These are phyloP conservation scores for Camellia oleifera DNA, from an alignment of 179 eudicot genomes.

Conservation along the genomic window DNA sequence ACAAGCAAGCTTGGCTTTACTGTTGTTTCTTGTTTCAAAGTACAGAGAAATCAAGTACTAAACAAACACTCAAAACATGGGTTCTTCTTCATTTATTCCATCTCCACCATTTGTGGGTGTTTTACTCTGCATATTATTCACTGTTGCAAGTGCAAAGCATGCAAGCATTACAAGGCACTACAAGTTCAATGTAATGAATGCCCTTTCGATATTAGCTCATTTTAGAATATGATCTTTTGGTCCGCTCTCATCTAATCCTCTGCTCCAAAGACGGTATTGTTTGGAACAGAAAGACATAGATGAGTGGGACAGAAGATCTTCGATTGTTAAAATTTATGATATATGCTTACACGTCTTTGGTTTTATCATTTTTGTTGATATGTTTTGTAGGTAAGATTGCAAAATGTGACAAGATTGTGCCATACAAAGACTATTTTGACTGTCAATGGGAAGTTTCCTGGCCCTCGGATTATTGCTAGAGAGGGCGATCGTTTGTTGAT, in stretches of 20 bases:
- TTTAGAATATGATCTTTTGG: no score
- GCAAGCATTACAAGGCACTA: slow-evolving; percentile 48
- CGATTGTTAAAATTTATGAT: no score
- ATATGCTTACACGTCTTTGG: no score
- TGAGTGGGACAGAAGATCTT: no score
- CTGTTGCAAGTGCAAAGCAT: slow-evolving; percentile 8
- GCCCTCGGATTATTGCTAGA: slow-evolving; percentile 55
- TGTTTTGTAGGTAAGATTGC: slow-evolving; percentile 40
- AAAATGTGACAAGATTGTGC: slow-evolving; percentile 63
- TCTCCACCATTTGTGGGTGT: slow-evolving; percentile 2
- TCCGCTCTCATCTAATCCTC: no score
- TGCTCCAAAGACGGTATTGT: no score
- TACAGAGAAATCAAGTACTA: no score
- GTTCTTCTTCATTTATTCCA: slow-evolving; percentile 2
- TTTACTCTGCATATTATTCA: not conserved
- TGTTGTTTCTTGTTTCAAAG: not conserved
- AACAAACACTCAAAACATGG: not conserved
- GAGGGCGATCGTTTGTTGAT: slow-evolving; percentile 58
- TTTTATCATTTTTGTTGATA: not conserved
- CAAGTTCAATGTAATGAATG: slow-evolving; percentile 36
- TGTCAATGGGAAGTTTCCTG: slow-evolving; percentile 65
- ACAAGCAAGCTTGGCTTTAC: not conserved
- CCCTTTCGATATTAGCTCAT: not conserved
- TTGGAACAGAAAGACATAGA: no score
- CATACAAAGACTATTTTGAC: slow-evolving; percentile 58